Conservation (phyloP, 768 basidiomycete genomes). For the Hemileccinum impolitum region DNA sequence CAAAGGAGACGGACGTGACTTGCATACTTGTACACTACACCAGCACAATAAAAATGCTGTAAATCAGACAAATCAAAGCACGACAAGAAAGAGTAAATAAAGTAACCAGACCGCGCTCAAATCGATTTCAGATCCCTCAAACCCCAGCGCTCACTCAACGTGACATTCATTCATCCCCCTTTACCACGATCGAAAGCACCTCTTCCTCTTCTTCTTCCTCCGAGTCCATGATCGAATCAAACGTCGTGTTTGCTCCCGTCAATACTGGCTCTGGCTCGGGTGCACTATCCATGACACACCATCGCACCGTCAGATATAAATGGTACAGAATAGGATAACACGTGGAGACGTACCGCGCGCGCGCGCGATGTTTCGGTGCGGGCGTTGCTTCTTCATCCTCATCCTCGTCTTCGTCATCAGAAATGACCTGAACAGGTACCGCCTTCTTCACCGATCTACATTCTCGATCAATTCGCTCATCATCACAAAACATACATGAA, state of each 20-base stretch:
- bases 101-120: no score
- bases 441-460: conserved; percentile 41
- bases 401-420: conserved; percentile 29
- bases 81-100: no score
- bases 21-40: no score
- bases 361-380: conserved; percentile 14
- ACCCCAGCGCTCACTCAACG: no score
- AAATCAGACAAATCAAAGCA: no score
- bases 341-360: conserved; percentile 9
- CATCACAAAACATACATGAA: background rate
- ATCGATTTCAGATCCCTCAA: background rate
- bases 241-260: conserved; percentile 14
- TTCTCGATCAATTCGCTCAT: background rate
- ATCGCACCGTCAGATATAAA: background rate
- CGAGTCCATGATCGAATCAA: conserved; percentile 54
- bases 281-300: conserved; percentile 3
- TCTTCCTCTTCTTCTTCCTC: conserved; percentile 50
- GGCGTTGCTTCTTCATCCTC: conserved; percentile 43
- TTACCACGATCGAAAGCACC: conserved; percentile 33
- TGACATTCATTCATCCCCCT: background rate
- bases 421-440: conserved; percentile 20
- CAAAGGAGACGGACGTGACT: no score
- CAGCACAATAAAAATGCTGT: no score
- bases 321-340: background rate
- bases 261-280: conserved; percentile 7